Conservation (phyloP, 2,329 filamentous ascomycete species). For the Paecilomyces sp. region DNA sequence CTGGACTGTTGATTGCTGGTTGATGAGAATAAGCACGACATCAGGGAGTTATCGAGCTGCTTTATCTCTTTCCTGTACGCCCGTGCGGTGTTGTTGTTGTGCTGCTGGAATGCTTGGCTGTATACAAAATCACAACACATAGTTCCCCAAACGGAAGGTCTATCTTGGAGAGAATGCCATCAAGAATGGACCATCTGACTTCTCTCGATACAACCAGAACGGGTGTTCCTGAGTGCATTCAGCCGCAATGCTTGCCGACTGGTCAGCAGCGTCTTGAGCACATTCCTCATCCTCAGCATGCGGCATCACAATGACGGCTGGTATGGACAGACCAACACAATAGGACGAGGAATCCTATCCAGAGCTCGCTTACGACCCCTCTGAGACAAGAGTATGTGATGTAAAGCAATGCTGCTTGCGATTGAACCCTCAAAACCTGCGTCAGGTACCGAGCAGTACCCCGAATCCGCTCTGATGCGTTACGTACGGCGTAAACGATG, state of each 20-base stretch:
- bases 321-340: not conserved
- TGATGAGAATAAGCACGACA: not conserved
- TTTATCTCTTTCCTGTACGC: slow-evolving; percentile 4
- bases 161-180: slow-evolving; percentile 5
- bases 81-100: not conserved
- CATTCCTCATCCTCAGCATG: not conserved
- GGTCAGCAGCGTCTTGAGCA: not conserved
- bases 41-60: slow-evolving; percentile 1
- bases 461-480: not conserved
- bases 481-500: not conserved
- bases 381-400: not conserved
- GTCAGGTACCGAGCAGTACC: not conserved
- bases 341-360: not conserved
- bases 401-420: not conserved
- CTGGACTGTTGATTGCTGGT: not conserved
- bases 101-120: not conserved
- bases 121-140: slow-evolving; percentile 5
- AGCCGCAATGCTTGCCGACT: not conserved
- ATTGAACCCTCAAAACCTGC: not conserved
- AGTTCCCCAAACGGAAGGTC: not conserved
- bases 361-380: not conserved
- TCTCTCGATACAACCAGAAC: not conserved
- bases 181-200: slow-evolving; percentile 4
- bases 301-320: not conserved
- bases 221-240: not conserved